Base-by-base conservation (phyloP, 306 rosid species). In the Rosa lucieae region DNA sequence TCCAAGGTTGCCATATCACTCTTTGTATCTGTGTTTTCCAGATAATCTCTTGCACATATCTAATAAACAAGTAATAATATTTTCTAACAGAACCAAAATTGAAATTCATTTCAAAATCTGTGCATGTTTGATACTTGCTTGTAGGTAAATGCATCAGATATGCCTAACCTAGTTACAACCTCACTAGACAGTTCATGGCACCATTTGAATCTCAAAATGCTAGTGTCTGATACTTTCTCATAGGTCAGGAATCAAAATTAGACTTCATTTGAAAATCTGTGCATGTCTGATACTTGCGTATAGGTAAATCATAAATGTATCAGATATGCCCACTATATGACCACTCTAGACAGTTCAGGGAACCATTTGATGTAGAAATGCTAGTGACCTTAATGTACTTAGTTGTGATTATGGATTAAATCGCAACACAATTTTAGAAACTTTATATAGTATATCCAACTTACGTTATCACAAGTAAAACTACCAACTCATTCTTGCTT, bases 401-500 rank as follows among this genome's bases (percentile, higher is more conserved):
- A 11, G 11, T 37, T 67, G 5, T 67, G 65, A 21, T 59, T 23
- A 32, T 2, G 11, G 11, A 8, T 10, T 21, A 2, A 2, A 21
- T 62, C 8, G 21, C 39, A 67, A 67, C 48, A 39, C 18, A 39
- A 40, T 3, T 0, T 10, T 20, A 8, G 23, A 6, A 40, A 43
- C 51, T 68, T 1, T 11, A 26, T 20, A 42, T 18, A 18, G 3
- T 18, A 3, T 40, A 15, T 72, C 9, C 21, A 13, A 29, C 21
- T 15, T 67, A 20, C 4, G 1, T 8, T 32, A 29, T 32, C 29
- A 29, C 3, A 72, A 70, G 46, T 62, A 14, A 53, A 80, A 20
- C 1, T 18, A 15, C 71, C 78, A 74, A 81, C 63, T 74, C 49
- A 67, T 12, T 70, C 66, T 23, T 67, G 42, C n/a, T 79, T 73